A percentile compares a stretch with the other conserved stretches of the same genome.
These are phyloP conservation scores for Diaporthe citriasiana DNA, from an alignment of 2,329 filamentous ascomycete species.

Conservation along the genomic window DNA sequence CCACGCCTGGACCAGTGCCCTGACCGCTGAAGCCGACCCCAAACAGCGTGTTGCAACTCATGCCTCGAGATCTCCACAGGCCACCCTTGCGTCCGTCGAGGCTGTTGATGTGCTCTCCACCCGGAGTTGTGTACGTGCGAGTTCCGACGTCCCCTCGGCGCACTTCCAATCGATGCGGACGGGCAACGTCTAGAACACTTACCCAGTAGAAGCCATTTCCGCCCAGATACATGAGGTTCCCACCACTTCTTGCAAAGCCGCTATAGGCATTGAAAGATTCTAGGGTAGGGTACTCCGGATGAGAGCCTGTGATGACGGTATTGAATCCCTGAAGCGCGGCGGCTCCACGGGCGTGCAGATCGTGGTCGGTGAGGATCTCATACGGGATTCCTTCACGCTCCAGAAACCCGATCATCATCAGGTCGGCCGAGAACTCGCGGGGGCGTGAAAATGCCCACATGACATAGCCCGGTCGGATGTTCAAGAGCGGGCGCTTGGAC, in stretches of 20 bases:
- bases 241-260: slow-evolving; percentile 49
- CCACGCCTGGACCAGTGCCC: not conserved
- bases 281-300: slow-evolving; percentile 52
- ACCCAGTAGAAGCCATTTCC: slow-evolving; percentile 4
- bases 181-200: not conserved
- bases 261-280: slow-evolving; percentile 49
- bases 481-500: slow-evolving; percentile 52
- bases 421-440: slow-evolving; percentile 54
- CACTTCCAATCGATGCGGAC: not conserved
- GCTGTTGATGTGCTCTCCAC: not conserved
- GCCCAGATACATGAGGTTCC: slow-evolving; percentile 52
- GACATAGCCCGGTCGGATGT: slow-evolving; percentile 53
- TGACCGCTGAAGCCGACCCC: not conserved
- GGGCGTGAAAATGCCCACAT: slow-evolving; percentile 53
- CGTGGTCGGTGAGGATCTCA: slow-evolving; percentile 55
- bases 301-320: slow-evolving; percentile 50
- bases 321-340: slow-evolving; percentile 44
- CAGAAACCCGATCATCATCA: slow-evolving; percentile 53
- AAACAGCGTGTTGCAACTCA: not conserved
- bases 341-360: slow-evolving; percentile 48
- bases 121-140: not conserved
- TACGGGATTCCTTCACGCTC: slow-evolving; percentile 48
- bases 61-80: not conserved
- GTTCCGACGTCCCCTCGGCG: not conserved
- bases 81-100: not conserved